Evolutionary conservation across 495 filamentous ascomycete genomes (phyloP).

Genomic region (Halenospora varia): DNA sequence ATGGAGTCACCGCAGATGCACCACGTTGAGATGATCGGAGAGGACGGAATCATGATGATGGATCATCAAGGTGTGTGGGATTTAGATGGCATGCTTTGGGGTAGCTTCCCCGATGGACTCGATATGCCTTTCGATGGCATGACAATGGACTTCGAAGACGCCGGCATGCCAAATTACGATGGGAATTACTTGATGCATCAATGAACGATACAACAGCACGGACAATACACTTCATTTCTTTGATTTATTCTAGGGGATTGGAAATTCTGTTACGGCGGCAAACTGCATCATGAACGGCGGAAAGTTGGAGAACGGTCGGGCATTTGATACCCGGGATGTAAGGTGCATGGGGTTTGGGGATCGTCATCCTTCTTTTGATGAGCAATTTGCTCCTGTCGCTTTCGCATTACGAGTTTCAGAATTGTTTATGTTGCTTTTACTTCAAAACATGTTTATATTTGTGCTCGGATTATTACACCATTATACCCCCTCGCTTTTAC

Average conservation of each 20-base stretch:
- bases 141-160: conserved; percentile 23
- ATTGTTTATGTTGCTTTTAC: neutral
- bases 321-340: neutral
- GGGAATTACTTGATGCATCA: conserved; percentile 24
- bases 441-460: conserved; percentile 1
- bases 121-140: conserved; percentile 28
- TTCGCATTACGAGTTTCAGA: neutral
- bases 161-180: conserved; percentile 4
- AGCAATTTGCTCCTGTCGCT: neutral
- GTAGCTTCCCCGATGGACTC: conserved; percentile 23
- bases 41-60: conserved; percentile 47
- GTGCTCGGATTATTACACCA: neutral
- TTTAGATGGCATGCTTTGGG: conserved; percentile 39
- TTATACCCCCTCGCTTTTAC: neutral
- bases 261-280: neutral
- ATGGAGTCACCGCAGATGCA: conserved; percentile 22
- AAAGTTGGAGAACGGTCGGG: neutral
- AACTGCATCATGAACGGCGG: neutral
- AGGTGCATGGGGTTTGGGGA: neutral
- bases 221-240: neutral
- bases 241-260: neutral
- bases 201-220: neutral
- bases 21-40: conserved; percentile 39
- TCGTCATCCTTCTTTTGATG: neutral
- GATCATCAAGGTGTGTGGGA: conserved; percentile 54